phyloP scores from a whole-genome alignment of 2,329 filamentous ascomycete genomes.

The Chrysoporthe deuterocubensis region DNA sequence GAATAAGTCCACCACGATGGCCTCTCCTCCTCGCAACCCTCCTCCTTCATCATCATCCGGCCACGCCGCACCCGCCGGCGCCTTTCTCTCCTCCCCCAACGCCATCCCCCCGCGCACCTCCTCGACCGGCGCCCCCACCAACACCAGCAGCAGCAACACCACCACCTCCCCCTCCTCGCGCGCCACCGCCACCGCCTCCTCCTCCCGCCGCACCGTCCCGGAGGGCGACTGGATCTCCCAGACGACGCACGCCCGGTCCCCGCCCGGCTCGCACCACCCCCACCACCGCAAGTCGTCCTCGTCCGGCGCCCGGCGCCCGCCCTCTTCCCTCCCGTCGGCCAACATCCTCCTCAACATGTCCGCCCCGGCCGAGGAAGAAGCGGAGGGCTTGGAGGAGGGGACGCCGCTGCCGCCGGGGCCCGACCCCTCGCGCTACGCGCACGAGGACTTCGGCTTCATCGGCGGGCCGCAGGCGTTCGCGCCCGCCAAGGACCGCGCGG shows the following conservation, averaged over 20 bases:
- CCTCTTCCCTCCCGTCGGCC: conserved; percentile 35
- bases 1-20: no score
- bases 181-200: conserved; percentile 13
- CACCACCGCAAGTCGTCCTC: conserved; percentile 29
- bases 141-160: conserved; percentile 33
- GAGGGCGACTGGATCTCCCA: conserved; percentile 66
- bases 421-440: conserved; percentile 57
- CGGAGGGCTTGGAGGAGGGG: no score
- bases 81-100: conserved; percentile 59
- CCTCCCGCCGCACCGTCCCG: conserved; percentile 57
- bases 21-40: not conserved
- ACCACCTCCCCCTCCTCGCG: not conserved
- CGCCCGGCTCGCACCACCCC: conserved; percentile 26
- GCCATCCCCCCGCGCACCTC: conserved; percentile 76
- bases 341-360: conserved; percentile 43
- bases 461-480: conserved; percentile 63
- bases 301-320: conserved; percentile 29
- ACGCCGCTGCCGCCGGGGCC: conserved; percentile 34
- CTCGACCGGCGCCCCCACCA: conserved; percentile 57
- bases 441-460: conserved; percentile 58
- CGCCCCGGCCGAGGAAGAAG: conserved; percentile 34
- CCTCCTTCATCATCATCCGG: conserved; percentile 28
- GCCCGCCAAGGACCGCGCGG: conserved; percentile 74
- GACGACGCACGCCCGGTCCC: conserved; percentile 36
- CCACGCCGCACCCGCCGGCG: conserved; percentile 27